Evolutionary conservation across 106 monocot species (phyloP).

Genomic region (Gastrodia elata): DNA sequence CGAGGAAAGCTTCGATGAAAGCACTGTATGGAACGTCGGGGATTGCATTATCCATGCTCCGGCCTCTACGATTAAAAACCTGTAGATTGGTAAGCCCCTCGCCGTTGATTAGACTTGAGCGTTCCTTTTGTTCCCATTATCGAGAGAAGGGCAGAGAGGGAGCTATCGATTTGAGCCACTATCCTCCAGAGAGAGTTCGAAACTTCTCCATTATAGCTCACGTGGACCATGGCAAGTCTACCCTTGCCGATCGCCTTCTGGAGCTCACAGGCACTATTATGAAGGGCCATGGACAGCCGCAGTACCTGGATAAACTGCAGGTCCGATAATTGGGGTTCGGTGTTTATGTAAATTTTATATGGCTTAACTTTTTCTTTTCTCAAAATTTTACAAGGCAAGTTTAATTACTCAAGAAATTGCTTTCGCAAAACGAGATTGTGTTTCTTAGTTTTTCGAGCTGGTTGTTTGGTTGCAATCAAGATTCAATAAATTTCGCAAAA

Average conservation of each 20-base stretch:
- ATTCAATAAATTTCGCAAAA: neutral
- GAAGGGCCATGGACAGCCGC: slow-evolving; percentile 89
- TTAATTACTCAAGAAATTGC: no score
- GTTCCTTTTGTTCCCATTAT: slow-evolving; percentile 25
- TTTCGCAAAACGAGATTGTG: no score
- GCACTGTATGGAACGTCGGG: slow-evolving; percentile 10
- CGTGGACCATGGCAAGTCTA: slow-evolving; percentile 92
- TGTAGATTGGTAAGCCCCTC: neutral
- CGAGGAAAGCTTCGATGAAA: slow-evolving; percentile 6
- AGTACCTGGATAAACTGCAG: slow-evolving; percentile 96
- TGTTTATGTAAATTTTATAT: no score
- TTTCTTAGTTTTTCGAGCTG: neutral
- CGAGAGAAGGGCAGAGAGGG: slow-evolving; percentile 19
- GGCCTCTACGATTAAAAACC: neutral
- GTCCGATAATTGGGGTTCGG: slow-evolving; percentile 17
- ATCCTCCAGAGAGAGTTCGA: slow-evolving; percentile 69
- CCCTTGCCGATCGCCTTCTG: slow-evolving; percentile 82
- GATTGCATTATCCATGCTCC: slow-evolving; percentile 5
- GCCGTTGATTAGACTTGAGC: neutral
- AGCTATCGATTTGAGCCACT: slow-evolving; percentile 57
- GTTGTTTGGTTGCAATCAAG: neutral
- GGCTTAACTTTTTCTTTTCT: neutral
- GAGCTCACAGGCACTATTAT: slow-evolving; percentile 92
- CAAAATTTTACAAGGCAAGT: neutral
- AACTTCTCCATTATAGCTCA: slow-evolving; percentile 98